Conservation (phyloP, 1,284 basidiomycete species). For the Porogramme epimiltina region DNA sequence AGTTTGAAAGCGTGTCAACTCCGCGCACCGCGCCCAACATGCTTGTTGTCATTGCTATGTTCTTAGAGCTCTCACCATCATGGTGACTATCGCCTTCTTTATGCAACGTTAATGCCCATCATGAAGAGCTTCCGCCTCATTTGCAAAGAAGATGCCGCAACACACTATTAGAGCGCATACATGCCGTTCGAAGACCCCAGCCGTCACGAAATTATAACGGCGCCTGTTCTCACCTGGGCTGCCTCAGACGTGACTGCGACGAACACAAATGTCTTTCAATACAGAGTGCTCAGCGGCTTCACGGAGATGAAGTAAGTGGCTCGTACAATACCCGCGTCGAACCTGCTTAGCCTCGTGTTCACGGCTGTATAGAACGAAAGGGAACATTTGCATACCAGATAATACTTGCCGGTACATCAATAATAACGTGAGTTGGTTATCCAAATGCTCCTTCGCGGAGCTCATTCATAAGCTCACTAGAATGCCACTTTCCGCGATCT, state of each 20-base stretch:
- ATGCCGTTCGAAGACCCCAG: slow-evolving; percentile 16
- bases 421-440: too few species aligned
- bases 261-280: slow-evolving; percentile 25
- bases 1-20: slow-evolving; percentile 29
- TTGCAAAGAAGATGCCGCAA: too few species aligned
- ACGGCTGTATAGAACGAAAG: too few species aligned
- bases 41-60: slow-evolving; percentile 68
- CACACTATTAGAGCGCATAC: too few species aligned
- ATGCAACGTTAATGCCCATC: too few species aligned
- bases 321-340: too few species aligned
- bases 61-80: slow-evolving; percentile 71
- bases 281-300: slow-evolving; percentile 34
- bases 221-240: slow-evolving; percentile 35
- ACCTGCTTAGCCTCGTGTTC: too few species aligned
- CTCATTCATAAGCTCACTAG: slow-evolving; percentile 16
- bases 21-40: slow-evolving; percentile 40
- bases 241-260: slow-evolving; percentile 27
- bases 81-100: slow-evolving; percentile 68
- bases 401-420: slow-evolving; percentile 35
- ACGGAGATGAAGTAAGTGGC: slow-evolving; percentile 27
- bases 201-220: slow-evolving; percentile 31
- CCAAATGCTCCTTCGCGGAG: not conserved
- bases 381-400: too few species aligned
- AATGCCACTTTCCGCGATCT: slow-evolving; percentile 39
- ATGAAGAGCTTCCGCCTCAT: too few species aligned